phyloP scores from a whole-genome alignment of 2,329 filamentous ascomycete genomes.

The Drechslerella stenobrocha region DNA sequence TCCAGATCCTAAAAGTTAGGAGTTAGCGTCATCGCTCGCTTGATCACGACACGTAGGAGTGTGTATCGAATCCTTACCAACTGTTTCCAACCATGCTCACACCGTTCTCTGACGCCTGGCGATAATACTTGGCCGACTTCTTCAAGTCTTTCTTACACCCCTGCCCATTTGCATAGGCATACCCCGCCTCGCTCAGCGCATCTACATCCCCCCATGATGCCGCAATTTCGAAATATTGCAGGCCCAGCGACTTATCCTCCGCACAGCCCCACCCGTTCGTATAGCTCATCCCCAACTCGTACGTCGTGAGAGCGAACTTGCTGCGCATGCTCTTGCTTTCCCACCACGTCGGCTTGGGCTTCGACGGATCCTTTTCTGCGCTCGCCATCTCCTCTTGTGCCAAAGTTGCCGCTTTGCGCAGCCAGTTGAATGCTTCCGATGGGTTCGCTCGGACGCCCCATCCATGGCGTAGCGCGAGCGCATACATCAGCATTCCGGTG shows the following conservation, averaged over 20 bases:
- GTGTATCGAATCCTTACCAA: constrained; percentile 65
- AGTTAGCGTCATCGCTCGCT: constrained; percentile 39
- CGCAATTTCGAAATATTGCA: constrained; percentile 95
- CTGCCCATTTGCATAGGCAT: constrained; percentile 90
- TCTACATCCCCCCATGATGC: constrained; percentile 96
- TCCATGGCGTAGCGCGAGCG: constrained; percentile 89
- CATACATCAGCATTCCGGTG: constrained; percentile 94
- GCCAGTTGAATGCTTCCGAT: constrained; percentile 85
- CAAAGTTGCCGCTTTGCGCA: constrained; percentile 84
- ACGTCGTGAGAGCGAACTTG: constrained; percentile 92
- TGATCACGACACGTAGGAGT: not conserved
- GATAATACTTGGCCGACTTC: constrained; percentile 88
- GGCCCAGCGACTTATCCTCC: constrained; percentile 82
- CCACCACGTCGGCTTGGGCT: constrained; percentile 65
- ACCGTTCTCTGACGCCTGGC: constrained; percentile 85
- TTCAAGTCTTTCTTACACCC: constrained; percentile 96
- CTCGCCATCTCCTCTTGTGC: constrained; percentile 81
- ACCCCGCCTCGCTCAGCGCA: constrained; percentile 89
- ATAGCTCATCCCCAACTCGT: constrained; percentile 93
- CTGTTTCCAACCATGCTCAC: constrained; percentile 98
- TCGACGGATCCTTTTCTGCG: constrained; percentile 67
- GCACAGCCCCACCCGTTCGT: constrained; percentile 98
- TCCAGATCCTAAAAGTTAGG: constrained; percentile 75
- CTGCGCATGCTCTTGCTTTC: constrained; percentile 83
- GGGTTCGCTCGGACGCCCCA: constrained; percentile 97